Conservation (phyloP, 441 rosid genomes). For the Erysimum pusillum region DNA sequence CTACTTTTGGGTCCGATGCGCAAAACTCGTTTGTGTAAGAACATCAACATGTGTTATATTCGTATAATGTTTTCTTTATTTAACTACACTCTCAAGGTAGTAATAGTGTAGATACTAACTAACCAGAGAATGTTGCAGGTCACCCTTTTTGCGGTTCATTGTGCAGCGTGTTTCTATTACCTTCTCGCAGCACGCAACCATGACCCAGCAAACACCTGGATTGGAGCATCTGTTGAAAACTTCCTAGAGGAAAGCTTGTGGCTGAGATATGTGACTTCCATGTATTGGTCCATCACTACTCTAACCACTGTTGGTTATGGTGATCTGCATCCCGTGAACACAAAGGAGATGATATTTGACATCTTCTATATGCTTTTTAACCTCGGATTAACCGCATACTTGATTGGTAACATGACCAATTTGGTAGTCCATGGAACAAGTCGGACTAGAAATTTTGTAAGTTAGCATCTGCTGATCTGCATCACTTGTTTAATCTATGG, state of each 20-base stretch:
- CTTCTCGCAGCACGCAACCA: constrained; percentile 73
- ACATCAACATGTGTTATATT: constrained; percentile 4
- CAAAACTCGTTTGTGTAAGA: constrained; percentile 83
- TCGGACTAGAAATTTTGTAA: constrained; percentile 85
- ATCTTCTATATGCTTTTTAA: constrained; percentile 88
- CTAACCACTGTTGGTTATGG: constrained; percentile 90
- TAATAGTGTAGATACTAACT: constrained; percentile 12
- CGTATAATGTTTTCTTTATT: not conserved
- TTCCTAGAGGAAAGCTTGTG: constrained; percentile 61
- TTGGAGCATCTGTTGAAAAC: constrained; percentile 58
- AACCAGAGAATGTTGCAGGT: constrained; percentile 57
- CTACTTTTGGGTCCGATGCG: constrained; percentile 89
- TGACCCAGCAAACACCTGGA: constrained; percentile 70
- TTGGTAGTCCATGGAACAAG: constrained; percentile 90
- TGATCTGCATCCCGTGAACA: constrained; percentile 86
- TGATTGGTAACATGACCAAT: constrained; percentile 96
- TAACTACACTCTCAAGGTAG: not conserved
- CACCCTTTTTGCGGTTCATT: constrained; percentile 81
- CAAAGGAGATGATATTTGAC: constrained; percentile 80
- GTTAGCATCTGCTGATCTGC: constrained; percentile 47
- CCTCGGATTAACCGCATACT: constrained; percentile 79
- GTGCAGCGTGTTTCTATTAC: constrained; percentile 85
- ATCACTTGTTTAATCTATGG: constrained; percentile 7
- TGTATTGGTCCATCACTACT: constrained; percentile 94
- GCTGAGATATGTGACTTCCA: constrained; percentile 79